Conservation (phyloP, 179 eudicot species). For the Actinidia chinensis region DNA sequence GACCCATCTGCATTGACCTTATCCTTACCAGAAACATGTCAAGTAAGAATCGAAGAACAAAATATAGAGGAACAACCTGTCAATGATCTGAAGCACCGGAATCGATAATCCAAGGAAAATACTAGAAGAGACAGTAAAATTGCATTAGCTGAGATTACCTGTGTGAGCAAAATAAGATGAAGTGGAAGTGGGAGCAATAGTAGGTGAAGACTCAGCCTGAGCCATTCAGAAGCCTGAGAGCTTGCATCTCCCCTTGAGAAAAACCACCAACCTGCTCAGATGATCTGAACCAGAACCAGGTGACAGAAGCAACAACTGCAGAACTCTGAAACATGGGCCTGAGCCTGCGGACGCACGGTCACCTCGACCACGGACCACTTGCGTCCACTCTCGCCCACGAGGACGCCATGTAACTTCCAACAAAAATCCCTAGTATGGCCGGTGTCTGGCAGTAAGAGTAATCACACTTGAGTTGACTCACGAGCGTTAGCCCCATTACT, state of each 20-base stretch:
- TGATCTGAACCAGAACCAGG: background rate
- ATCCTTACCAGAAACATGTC: background rate
- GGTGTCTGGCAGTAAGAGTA: background rate
- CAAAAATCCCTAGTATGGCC: background rate
- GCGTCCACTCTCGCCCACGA: too few species aligned
- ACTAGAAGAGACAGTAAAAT: background rate
- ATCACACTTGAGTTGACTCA: background rate
- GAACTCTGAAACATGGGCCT: background rate
- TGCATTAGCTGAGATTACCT: background rate
- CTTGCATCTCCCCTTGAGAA: background rate
- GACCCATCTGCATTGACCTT: background rate
- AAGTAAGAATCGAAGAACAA: background rate
- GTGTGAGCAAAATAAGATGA: background rate
- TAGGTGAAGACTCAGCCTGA: background rate
- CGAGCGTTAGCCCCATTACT: background rate
- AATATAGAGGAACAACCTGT: background rate
- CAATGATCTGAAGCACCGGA: background rate
- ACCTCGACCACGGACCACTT: background rate
- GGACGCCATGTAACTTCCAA: slow-evolving; percentile 1
- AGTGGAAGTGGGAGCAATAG: background rate
- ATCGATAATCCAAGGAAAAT: background rate
- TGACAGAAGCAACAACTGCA: background rate
- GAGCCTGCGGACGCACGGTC: background rate
- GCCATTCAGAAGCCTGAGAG: background rate
- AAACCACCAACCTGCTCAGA: background rate